Evolutionary conservation across 495 filamentous ascomycete genomes (phyloP).

Genomic region (Hypoxylon subgilvum): DNA sequence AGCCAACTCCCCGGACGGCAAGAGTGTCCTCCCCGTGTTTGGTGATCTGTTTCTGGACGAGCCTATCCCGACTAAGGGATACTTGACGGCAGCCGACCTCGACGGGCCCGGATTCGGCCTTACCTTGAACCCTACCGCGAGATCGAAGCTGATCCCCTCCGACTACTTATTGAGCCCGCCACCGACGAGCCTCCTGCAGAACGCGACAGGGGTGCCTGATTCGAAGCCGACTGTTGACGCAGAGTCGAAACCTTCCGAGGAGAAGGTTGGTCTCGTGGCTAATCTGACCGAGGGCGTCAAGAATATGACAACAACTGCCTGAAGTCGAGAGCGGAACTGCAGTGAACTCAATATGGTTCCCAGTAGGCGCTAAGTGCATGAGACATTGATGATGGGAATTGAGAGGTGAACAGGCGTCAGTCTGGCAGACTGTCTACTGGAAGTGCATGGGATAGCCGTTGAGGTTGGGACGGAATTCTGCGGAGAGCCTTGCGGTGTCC

Average conservation of each 20-base stretch:
- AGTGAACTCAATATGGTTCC: too few species aligned
- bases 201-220: slow-evolving; percentile 42
- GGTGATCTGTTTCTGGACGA: slow-evolving; percentile 90
- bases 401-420: slow-evolving; percentile 31
- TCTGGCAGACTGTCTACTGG: slow-evolving; percentile 30
- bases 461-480: slow-evolving; percentile 32
- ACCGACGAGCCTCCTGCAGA: slow-evolving; percentile 64
- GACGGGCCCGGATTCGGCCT: slow-evolving; percentile 93
- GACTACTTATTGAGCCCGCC: slow-evolving; percentile 72
- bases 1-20: slow-evolving; percentile 87
- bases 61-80: slow-evolving; percentile 83
- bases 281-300: slow-evolving; percentile 34
- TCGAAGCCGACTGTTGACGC: slow-evolving; percentile 11
- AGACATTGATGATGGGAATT: slow-evolving; percentile 5
- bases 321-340: too few species aligned
- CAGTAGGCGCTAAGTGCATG: neutral
- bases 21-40: slow-evolving; percentile 87
- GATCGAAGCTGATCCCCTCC: slow-evolving; percentile 72
- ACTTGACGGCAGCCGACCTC: slow-evolving; percentile 74
- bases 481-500: slow-evolving; percentile 13
- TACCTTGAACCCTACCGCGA: slow-evolving; percentile 79
- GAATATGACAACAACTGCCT: slow-evolving; percentile 29
- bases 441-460: slow-evolving; percentile 14
- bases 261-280: slow-evolving; percentile 32
- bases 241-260: slow-evolving; percentile 25